These are phyloP conservation scores for Pyrenophora teres DNA, from an alignment of 2,329 filamentous ascomycete species.

Conservation along the genomic window DNA sequence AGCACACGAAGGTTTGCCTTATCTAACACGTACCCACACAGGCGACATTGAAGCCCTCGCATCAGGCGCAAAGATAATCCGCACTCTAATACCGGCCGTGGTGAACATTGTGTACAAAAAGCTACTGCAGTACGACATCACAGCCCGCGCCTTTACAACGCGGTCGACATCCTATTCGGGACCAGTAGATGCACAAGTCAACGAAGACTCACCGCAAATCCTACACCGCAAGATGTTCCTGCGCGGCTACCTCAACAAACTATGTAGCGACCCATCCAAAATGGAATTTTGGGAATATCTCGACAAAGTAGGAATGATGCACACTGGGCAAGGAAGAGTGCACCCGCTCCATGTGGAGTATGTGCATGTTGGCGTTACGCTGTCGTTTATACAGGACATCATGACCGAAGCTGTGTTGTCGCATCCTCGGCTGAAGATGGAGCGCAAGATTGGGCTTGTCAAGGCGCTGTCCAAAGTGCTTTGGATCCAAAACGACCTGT, in stretches of 20 bases:
- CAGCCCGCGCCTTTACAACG: slow-evolving; percentile 73
- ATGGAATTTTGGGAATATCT: slow-evolving; percentile 84
- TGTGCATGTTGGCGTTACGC: slow-evolving; percentile 72
- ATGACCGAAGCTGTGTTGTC: slow-evolving; percentile 76
- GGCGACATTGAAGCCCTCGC: slow-evolving; percentile 74
- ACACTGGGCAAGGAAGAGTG: slow-evolving; percentile 73
- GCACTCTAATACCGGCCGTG: slow-evolving; percentile 78
- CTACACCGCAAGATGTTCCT: slow-evolving; percentile 76
- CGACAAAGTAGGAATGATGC: slow-evolving; percentile 85
- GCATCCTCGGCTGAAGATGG: slow-evolving; percentile 68
- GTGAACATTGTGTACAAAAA: slow-evolving; percentile 87
- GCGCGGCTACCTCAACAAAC: slow-evolving; percentile 73
- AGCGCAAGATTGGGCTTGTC: slow-evolving; percentile 72
- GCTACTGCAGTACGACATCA: slow-evolving; percentile 79
- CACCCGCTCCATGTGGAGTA: slow-evolving; percentile 80
- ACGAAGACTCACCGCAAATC: slow-evolving; percentile 75
- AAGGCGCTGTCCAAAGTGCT: slow-evolving; percentile 80
- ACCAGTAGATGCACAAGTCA: slow-evolving; percentile 65
- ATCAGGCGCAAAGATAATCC: slow-evolving; percentile 74
- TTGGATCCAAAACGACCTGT: slow-evolving; percentile 87
- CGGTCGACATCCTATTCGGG: slow-evolving; percentile 67
- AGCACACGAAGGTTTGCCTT: too few species aligned
- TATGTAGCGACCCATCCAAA: slow-evolving; percentile 74
- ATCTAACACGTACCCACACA: neutral
- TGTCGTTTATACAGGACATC: slow-evolving; percentile 78